These are phyloP conservation scores for Pisolithus marmoratus DNA, from an alignment of 768 basidiomycete species.

Conservation along the genomic window DNA sequence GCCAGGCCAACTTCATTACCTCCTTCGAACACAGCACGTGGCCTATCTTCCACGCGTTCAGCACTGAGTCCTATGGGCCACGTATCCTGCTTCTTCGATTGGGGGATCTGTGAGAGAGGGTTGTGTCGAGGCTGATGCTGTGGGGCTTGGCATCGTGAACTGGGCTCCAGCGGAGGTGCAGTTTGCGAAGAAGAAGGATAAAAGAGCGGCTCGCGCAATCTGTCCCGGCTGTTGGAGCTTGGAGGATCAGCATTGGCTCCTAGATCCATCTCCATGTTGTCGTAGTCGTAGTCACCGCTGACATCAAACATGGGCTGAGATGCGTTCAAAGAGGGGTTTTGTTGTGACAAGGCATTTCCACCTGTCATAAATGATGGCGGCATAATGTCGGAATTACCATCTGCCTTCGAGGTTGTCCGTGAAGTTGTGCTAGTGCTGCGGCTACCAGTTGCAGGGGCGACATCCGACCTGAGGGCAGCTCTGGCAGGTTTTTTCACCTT, in stretches of 20 bases:
- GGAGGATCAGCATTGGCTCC: slow-evolving; percentile 3
- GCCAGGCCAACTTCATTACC: slow-evolving; percentile 27
- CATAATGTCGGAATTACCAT: slow-evolving; percentile 30
- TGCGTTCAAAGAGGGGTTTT: slow-evolving; percentile 6
- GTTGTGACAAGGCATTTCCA: slow-evolving; percentile 8
- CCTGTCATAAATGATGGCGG: slow-evolving; percentile 26
- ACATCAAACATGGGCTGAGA: slow-evolving; percentile 6
- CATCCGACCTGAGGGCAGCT: slow-evolving; percentile 28
- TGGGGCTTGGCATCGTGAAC: slow-evolving; percentile 9
- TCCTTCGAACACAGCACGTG: slow-evolving; percentile 40
- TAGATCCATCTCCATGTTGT: slow-evolving; percentile 1
- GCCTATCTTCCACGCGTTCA: slow-evolving; percentile 61
- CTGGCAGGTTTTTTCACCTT: slow-evolving; percentile 38
- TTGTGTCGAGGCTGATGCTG: slow-evolving; percentile 28
- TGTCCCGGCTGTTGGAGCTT: background rate
- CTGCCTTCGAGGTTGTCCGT: slow-evolving; percentile 5
- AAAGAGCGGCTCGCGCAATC: slow-evolving; percentile 14
- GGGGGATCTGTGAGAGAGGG: slow-evolving; percentile 59
- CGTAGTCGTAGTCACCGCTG: slow-evolving; percentile 1
- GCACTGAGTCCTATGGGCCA: slow-evolving; percentile 60
- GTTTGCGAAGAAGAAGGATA: slow-evolving; percentile 21
- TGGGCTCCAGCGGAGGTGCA: slow-evolving; percentile 4
- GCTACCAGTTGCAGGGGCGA: slow-evolving; percentile 7
- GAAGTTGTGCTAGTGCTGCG: background rate
- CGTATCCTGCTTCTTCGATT: slow-evolving; percentile 46